Conservation (phyloP, 148 eudicot species). For the Chenopodium quinoa region DNA sequence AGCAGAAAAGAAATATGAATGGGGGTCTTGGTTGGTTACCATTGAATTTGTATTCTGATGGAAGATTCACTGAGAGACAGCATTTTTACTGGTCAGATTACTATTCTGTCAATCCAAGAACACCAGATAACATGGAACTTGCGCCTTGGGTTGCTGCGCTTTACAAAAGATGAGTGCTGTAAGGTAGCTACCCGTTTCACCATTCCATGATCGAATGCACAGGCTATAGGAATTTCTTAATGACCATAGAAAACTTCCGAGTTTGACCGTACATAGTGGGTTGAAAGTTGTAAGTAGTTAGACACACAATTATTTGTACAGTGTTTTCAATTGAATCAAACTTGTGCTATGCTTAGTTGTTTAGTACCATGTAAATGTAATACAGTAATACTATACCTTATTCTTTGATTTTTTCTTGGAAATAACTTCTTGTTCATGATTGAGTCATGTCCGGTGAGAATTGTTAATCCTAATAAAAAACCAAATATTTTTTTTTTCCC, state of each 20-base stretch:
- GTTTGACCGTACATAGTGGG: no score
- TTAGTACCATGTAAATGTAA: no score
- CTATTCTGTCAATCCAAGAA: conserved; percentile 52
- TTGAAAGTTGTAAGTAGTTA: no score
- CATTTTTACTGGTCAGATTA: conserved; percentile 68
- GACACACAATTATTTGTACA: background rate
- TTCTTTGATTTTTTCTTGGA: no score
- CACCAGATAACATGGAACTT: conserved; percentile 45
- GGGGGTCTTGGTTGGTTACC: conserved; percentile 70
- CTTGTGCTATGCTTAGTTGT: no score
- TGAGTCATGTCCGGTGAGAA: no score
- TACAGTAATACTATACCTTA: no score
- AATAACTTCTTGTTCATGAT: no score
- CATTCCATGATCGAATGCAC: background rate
- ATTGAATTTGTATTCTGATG: conserved; percentile 49
- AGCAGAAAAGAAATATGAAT: conserved; percentile 61
- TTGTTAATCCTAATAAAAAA: no score
- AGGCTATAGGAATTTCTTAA: background rate
- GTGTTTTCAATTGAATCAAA: background rate
- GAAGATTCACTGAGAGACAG: conserved; percentile 36
- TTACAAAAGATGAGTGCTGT: conserved; percentile 30
- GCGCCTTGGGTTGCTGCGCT: conserved; percentile 76
- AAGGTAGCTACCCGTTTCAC: background rate
- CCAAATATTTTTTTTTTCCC: no score
- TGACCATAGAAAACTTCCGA: background rate